Evolutionary conservation across 257 asterid genomes (phyloP), one percentile per base, ranked within the genome.

Genomic region (Osmanthus fragrans): DNA sequence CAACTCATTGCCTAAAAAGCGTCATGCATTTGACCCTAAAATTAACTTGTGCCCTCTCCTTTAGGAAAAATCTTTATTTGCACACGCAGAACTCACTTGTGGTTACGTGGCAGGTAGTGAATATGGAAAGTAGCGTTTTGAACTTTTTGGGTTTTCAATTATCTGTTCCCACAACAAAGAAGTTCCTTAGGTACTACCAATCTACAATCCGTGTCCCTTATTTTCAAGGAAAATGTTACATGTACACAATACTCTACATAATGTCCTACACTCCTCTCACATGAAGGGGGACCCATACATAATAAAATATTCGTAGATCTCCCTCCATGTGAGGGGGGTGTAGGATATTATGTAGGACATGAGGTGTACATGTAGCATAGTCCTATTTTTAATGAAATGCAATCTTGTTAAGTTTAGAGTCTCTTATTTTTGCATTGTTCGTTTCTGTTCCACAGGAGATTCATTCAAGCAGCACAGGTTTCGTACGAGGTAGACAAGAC

Each of bases 401-500:
- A 40, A 27, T 58, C 34, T 60, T 42, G 19, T 75, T 63, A 72
- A 74, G 32, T 70, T 77, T 40, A 71, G 56, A 30, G 21, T 39
- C 58, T 80, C 82, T 58, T 73, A 49, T 40, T 70, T 77, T 70
- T 45, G 69, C 54, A 21, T 64, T 60, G 58, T 19, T 58, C 73
- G 21, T n/a, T 79, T 81, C 32, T 66, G 75, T 33, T 79, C 63
- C 76, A 18, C 79, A 96, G 99, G 97, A 89, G 99, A 88, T 96
- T 89, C 85, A 84, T 94, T 85, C 99, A 92, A 89, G 98, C 99
- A 81, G 98, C 99, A 72, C 99, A 94, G 75, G 88, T 81, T 82
- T 92, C 92, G 75, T 92, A 84, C 60, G 77, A 91, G 96, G 98
- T 96, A 86, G 76, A 47, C 51, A 33, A 80, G 71, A 39, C 32